Percentiles rank a stretch among this genome's conserved stretches.
These are phyloP conservation scores for Ustilago curta DNA, from an alignment of 1,284 basidiomycete genomes.

Conservation along the genomic window DNA sequence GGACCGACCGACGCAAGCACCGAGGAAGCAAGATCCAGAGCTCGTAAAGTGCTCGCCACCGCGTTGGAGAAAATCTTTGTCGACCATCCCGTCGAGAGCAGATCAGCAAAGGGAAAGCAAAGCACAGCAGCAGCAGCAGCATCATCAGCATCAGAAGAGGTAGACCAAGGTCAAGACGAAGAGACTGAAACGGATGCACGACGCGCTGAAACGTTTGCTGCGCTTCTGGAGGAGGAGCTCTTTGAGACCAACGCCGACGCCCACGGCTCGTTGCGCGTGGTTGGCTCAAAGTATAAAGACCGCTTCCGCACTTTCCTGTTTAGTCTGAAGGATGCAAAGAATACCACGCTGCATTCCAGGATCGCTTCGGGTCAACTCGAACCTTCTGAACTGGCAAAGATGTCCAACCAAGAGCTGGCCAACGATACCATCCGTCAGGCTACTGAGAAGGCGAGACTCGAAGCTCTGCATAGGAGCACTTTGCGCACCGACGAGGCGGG, in stretches of 20 bases:
- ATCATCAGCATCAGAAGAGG: not conserved
- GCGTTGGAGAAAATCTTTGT: slow-evolving; percentile 35
- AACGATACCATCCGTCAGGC: slow-evolving; percentile 64
- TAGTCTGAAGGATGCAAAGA: slow-evolving; percentile 66
- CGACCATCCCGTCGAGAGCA: not conserved
- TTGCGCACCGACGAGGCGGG: slow-evolving; percentile 55
- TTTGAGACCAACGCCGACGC: slow-evolving; percentile 51
- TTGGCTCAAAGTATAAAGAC: slow-evolving; percentile 60
- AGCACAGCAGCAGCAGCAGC: not conserved
- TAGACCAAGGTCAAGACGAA: not conserved
- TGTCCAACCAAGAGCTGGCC: slow-evolving; percentile 65
- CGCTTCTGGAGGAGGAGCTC: slow-evolving; percentile 49
- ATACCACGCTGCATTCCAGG: slow-evolving; percentile 60
- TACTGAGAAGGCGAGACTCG: slow-evolving; percentile 61
- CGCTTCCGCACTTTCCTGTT: slow-evolving; percentile 66
- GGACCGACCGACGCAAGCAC: slow-evolving; percentile 44
- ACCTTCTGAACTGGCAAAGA: slow-evolving; percentile 56
- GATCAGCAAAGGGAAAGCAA: not conserved
- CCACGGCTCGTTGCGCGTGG: slow-evolving; percentile 23
- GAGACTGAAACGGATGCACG: slow-evolving; percentile 14
- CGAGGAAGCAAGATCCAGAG: slow-evolving; percentile 36
- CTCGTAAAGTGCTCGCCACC: slow-evolving; percentile 33
- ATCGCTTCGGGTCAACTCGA: slow-evolving; percentile 57
- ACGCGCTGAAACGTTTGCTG: slow-evolving; percentile 34
- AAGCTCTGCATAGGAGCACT: slow-evolving; percentile 61